Base-by-base conservation (phyloP, 805 yeast species). In the Candida pseudofarinosa region DNA sequence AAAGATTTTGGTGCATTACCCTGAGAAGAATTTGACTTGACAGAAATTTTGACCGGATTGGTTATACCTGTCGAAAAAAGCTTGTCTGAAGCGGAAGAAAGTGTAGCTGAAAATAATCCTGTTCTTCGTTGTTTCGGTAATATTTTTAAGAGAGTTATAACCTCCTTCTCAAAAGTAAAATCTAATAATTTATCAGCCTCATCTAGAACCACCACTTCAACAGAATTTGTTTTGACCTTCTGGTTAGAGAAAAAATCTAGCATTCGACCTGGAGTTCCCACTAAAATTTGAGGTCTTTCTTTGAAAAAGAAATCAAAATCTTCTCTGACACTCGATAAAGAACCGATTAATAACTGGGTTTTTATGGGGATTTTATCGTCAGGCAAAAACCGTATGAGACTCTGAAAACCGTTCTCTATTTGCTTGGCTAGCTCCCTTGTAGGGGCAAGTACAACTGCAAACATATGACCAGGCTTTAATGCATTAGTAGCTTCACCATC, bases 131-230 rank as follows among this genome's bases (percentile, higher is more conserved):
- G 99, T 51, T 87, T 84, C 0, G 99, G 99, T 20, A 93, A 66
- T 36, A 74, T 59, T 28, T 77, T 71, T 33, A 91, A 67, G 20
- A 91, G 87, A 23, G 74, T 68, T 35, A 81, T 79, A 35, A 87
- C 79, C 35, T 88, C 89, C 34, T 69, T 71, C 19, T 77, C 78
- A 58, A 89, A 88, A 33, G 89, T 85, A 19, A 81, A 60, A 58
- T 90, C 98, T 28, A 91, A 69, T 30, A 91, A 70, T 51, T 88
- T 79, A 56, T 93, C 99, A 4, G 98, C 98, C 64, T 93, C 98
- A 61, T 93, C 99, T 33, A 93, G 60, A 3, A 93, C 81, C 10
- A 87, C 73, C 32, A 85, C 76, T 50, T 88, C 95, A 39, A 89
- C 74, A 3, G 84, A 73, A 3, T 67, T 65, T 0, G 88, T 74